Evolutionary conservation across 1,139 yeast species (phyloP), one percentile per base, ranked within the genome.

Genomic region (Diutina mesorugosa): DNA sequence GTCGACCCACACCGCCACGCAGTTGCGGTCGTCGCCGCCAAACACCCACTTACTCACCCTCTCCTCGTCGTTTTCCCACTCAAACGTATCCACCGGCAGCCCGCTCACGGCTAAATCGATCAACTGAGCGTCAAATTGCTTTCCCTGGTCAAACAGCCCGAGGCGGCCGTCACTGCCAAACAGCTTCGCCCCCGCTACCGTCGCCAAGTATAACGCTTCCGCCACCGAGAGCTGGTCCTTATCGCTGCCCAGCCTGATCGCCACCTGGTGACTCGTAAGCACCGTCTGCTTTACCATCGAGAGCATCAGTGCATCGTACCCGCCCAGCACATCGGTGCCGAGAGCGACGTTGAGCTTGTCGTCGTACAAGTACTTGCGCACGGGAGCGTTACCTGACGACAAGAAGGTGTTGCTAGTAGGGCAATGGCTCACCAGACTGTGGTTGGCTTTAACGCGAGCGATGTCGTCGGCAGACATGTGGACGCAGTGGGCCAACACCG

Each of bases 291-390:
- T 82, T 18, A 95, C 88, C 10, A 85, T 81, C 26, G 79, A 81
- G 59, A 93, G 74, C 45, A 93, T 85, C 51, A 91, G 85, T 38
- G 89, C 84, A 14, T 95, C 83, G 69, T 80, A 90, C 0, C 99
- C 99, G 8, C 97, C 99, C 52, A 96, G 87, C 29, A 91, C 81
- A 67, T 93, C 99, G 0, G 97, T 87, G 1, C 99, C 99, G 56
- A 93, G 76, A 8, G 95, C 81, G 21, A 91, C 93, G 59, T 89
- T 87, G 61, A 91, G 78, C 10, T 80, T 81, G 56, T 79, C 77
- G 55, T 85, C 76, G 58, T 90, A 73, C 55, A 89, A 72, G 74
- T 85, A 81, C 62, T 87, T 77, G 57, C 66, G 68, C 7, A 93
- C 81, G 21, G 93, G 88, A 6, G 97, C 95, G 67, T 90, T 95